These are phyloP conservation scores for Scedosporium boydii DNA, from an alignment of 2,329 filamentous ascomycete species.

Conservation along the genomic window DNA sequence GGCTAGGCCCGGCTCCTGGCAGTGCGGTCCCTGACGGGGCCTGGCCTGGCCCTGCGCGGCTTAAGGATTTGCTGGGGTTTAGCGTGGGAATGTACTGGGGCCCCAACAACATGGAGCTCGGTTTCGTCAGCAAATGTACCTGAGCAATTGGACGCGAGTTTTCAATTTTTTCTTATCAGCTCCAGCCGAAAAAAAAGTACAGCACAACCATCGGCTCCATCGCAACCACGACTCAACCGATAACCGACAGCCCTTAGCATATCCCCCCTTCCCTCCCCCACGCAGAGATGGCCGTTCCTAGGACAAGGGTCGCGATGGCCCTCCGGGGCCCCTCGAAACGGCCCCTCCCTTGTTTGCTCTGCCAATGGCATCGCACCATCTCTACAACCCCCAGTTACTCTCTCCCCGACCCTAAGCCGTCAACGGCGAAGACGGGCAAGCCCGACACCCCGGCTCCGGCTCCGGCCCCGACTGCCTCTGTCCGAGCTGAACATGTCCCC, in stretches of 20 bases:
- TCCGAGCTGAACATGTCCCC: conserved; percentile 16
- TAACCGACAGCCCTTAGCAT: neutral
- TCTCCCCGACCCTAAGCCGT: neutral
- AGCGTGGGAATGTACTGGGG: no score
- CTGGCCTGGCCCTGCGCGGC: no score
- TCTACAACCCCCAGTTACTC: conserved; percentile 30
- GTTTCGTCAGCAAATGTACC: no score
- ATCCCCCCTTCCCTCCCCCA: neutral
- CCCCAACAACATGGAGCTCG: no score
- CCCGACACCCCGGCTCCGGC: conserved; percentile 6
- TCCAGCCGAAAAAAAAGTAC: no score
- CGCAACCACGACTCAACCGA: neutral
- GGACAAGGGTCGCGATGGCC: conserved; percentile 1
- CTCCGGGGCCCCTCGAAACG: conserved; percentile 9
- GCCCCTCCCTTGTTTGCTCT: conserved; percentile 32
- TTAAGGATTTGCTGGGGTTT: no score
- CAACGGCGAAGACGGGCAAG: neutral
- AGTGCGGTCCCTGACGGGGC: no score
- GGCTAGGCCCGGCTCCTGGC: neutral
- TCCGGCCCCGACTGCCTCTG: conserved; percentile 3
- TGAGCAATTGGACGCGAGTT: no score
- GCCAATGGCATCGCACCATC: conserved; percentile 41
- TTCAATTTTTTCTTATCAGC: no score
- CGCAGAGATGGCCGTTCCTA: neutral
- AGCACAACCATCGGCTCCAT: neutral